Percentiles rank a stretch among this genome's conserved stretches.
Evolutionary conservation across 768 basidiomycete genomes (phyloP).

Genomic region (Cytidiella melzeri): DNA sequence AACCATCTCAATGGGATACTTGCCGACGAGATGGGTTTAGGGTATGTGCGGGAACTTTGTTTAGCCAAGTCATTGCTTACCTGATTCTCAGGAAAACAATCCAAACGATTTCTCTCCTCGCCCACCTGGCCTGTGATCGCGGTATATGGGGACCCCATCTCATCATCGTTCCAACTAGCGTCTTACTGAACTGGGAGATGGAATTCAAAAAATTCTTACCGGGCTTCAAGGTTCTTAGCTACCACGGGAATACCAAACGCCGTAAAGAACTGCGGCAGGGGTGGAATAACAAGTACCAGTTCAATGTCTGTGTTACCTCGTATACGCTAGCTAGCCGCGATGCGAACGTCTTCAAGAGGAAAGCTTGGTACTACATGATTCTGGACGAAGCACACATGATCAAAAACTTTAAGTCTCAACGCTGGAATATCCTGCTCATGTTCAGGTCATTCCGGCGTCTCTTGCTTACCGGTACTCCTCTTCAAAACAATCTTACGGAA

Average conservation of each 20-base stretch:
- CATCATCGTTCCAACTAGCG: conserved; percentile 89
- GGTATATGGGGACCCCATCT: conserved; percentile 93
- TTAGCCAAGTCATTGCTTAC: too few species aligned
- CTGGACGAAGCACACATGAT: conserved; percentile 97
- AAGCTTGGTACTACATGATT: conserved; percentile 94
- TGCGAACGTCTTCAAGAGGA: conserved; percentile 86
- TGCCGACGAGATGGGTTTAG: conserved; percentile 93
- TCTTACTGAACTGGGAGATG: conserved; percentile 94
- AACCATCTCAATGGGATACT: conserved; percentile 80
- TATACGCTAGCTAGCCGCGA: conserved; percentile 91
- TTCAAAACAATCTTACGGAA: conserved; percentile 95
- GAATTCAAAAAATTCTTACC: conserved; percentile 96
- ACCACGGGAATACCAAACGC: conserved; percentile 85
- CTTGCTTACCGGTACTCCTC: conserved; percentile 90
- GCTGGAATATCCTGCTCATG: conserved; percentile 88
- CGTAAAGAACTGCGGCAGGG: conserved; percentile 86
- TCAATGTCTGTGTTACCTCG: conserved; percentile 93
- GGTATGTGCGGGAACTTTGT: conserved; percentile 47
- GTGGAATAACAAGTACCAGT: conserved; percentile 84
- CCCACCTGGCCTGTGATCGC: conserved; percentile 85
- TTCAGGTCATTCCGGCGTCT: conserved; percentile 83
- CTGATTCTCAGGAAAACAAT: conserved; percentile 83
- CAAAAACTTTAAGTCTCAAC: conserved; percentile 92
- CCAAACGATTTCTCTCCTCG: conserved; percentile 91
- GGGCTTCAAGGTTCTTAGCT: conserved; percentile 79